phyloP scores from a whole-genome alignment of 129 eudicot genomes.

The Ambrosia trifida region DNA sequence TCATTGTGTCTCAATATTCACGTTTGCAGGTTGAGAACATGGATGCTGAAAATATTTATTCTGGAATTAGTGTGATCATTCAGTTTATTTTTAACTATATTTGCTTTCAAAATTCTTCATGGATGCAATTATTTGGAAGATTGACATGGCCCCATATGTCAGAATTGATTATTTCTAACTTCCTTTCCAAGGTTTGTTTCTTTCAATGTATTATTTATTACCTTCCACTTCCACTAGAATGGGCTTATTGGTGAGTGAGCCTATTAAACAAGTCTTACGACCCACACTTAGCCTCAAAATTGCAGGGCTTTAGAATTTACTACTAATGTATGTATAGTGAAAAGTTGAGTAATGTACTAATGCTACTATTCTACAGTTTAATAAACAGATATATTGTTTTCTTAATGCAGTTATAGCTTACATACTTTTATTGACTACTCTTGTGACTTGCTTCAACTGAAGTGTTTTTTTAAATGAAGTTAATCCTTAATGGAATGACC shows the following conservation, averaged over 20 bases:
- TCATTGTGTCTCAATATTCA: conserved; percentile 13
- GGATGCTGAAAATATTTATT: conserved; percentile 69
- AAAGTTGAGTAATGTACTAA: neutral
- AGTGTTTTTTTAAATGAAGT: neutral
- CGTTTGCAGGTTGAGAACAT: conserved; percentile 49
- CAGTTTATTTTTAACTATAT: conserved; percentile 56
- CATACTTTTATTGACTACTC: neutral
- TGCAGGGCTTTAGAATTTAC: neutral
- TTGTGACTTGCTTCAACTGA: neutral
- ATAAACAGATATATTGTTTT: neutral
- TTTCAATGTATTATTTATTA: conserved; percentile 10
- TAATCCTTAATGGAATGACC: neutral
- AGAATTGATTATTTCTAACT: conserved; percentile 75
- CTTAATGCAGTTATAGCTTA: neutral
- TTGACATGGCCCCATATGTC: conserved; percentile 99
- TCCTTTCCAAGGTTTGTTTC: conserved; percentile 78
- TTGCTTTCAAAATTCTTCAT: conserved; percentile 64
- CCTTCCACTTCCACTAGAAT: neutral
- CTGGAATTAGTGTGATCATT: conserved; percentile 48
- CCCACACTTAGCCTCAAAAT: neutral
- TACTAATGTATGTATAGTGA: neutral
- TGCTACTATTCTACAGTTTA: neutral
- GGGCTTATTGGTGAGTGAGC: conserved; percentile 4
- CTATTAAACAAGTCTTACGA: conserved; percentile 9
- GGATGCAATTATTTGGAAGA: conserved; percentile 90